These are phyloP conservation scores for Leptomonas seymouri DNA, from an alignment of 208 protist species.

Conservation along the genomic window DNA sequence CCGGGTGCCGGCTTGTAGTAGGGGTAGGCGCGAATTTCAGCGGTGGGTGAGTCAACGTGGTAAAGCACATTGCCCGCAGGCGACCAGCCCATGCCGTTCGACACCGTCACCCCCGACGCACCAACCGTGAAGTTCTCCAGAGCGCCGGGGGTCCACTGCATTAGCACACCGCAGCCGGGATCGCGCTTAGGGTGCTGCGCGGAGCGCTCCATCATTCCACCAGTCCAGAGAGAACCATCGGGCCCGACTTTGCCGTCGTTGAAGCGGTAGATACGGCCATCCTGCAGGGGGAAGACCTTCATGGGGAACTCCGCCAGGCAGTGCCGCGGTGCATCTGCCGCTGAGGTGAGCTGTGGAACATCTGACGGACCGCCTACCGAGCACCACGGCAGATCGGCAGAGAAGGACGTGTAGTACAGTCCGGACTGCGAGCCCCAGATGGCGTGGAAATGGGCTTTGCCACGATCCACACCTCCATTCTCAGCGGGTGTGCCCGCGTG, in stretches of 20 bases:
- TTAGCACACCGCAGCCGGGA: slow-evolving; percentile 11
- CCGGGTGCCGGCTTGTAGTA: not conserved
- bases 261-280: slow-evolving; percentile 25
- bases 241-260: slow-evolving; percentile 35
- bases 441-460: slow-evolving; percentile 14
- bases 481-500: not conserved
- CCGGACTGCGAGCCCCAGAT: slow-evolving; percentile 32
- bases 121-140: slow-evolving; percentile 5
- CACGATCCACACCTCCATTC: not conserved
- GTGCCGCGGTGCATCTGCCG: not conserved
- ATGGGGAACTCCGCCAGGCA: slow-evolving; percentile 22
- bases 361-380: not conserved
- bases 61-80: slow-evolving; percentile 25
- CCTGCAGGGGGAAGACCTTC: slow-evolving; percentile 6
- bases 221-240: slow-evolving; percentile 25
- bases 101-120: slow-evolving; percentile 24
- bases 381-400: slow-evolving; percentile 18
- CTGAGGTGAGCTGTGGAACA: not conserved
- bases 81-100: slow-evolving; percentile 35
- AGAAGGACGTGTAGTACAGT: slow-evolving; percentile 20
- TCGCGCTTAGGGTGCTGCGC: slow-evolving; percentile 18
- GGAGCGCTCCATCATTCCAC: slow-evolving; percentile 34
- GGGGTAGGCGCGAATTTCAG: slow-evolving; percentile 23
- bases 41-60: slow-evolving; percentile 26
- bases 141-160: slow-evolving; percentile 21